Percentiles rank a stretch among this genome's conserved stretches.
phyloP scores from a whole-genome alignment of 495 filamentous ascomycete genomes.

The Aspergillus diversus region DNA sequence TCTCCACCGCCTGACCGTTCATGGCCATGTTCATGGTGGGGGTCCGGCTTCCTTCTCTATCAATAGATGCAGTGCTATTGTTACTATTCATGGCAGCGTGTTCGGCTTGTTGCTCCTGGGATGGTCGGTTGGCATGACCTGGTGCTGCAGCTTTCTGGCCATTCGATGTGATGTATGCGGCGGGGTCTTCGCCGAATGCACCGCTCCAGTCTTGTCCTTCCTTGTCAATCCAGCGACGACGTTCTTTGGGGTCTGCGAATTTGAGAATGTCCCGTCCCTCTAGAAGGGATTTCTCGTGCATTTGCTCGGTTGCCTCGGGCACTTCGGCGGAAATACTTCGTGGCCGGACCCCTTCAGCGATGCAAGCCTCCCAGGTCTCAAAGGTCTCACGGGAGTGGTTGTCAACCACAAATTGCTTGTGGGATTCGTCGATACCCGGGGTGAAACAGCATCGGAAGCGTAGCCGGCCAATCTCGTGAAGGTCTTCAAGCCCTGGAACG shows the following conservation, averaged over 20 bases:
- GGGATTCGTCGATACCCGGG: conserved; percentile 87
- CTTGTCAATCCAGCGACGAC: conserved; percentile 74
- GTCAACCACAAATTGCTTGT: conserved; percentile 79
- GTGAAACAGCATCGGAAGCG: conserved; percentile 81
- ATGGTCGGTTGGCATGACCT: conserved; percentile 30
- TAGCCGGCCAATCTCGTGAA: conserved; percentile 79
- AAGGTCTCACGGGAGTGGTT: conserved; percentile 90
- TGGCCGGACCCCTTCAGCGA: conserved; percentile 77
- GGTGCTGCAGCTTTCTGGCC: conserved; percentile 59
- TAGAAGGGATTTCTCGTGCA: conserved; percentile 79
- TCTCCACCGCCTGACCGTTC: neutral
- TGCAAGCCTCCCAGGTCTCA: conserved; percentile 91
- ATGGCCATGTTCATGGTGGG: neutral
- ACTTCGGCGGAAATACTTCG: conserved; percentile 68
- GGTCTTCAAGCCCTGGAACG: conserved; percentile 67
- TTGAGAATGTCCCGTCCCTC: conserved; percentile 80
- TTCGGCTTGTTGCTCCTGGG: conserved; percentile 3
- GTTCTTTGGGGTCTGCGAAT: conserved; percentile 67
- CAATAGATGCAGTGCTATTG: neutral
- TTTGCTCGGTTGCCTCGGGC: conserved; percentile 63
- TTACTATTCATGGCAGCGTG: neutral
- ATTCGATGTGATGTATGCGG: conserved; percentile 52
- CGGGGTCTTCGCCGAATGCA: conserved; percentile 74
- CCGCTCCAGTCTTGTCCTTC: conserved; percentile 87
- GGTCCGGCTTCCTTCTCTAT: conserved; percentile 7